Percentiles rank a stretch among this genome's conserved stretches.
These are phyloP conservation scores for Rubus parviflorus DNA, from an alignment of 306 rosid genomes.

Conservation along the genomic window DNA sequence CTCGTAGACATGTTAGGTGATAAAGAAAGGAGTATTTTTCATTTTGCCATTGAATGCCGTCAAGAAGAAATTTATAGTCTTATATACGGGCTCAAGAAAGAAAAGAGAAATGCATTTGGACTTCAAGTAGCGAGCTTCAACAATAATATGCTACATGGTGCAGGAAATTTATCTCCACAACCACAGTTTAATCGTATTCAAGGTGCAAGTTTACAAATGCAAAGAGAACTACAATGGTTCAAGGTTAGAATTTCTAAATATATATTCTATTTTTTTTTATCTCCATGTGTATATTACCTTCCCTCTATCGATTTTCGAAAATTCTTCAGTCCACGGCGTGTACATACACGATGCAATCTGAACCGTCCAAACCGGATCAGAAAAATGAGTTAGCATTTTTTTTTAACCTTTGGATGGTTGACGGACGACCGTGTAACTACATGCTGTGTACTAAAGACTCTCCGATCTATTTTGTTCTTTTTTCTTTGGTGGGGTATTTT, in stretches of 20 bases:
- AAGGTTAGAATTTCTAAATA: neutral
- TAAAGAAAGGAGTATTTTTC: neutral
- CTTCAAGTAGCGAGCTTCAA: neutral
- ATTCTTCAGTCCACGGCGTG: no score
- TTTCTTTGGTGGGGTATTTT: no score
- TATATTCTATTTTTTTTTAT: no score
- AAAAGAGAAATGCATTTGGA: neutral
- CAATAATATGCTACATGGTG: neutral
- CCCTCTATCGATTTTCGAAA: no score
- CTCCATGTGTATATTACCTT: no score
- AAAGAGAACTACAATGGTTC: neutral
- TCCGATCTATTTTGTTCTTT: no score
- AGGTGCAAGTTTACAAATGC: neutral
- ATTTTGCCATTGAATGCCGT: neutral
- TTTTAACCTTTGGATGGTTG: no score
- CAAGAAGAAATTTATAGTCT: neutral
- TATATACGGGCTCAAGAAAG: neutral
- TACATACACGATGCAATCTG: no score
- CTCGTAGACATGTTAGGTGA: neutral
- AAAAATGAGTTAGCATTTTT: no score
- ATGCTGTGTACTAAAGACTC: no score
- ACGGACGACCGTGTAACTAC: no score
- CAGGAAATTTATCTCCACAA: neutral
- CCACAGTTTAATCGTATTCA: neutral
- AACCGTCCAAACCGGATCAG: no score